Percentiles rank a stretch among this genome's conserved stretches.
Conservation (phyloP, 305 asterid genomes). For the Caryopteris hybrid region DNA sequence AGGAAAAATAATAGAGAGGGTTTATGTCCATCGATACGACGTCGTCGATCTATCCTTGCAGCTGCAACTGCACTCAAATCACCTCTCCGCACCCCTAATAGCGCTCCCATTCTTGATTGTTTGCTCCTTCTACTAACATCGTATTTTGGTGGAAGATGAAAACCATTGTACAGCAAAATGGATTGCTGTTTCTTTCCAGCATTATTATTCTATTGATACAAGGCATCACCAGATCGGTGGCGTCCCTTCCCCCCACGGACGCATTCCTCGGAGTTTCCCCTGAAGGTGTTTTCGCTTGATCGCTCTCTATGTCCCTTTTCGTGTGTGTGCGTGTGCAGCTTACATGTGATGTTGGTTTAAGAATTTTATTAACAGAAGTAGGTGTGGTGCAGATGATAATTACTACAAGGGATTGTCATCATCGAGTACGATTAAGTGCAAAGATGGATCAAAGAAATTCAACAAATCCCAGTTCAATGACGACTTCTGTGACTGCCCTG, state of each 20-base stretch:
- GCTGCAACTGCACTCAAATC: not conserved
- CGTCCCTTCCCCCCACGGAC: constrained; percentile 21
- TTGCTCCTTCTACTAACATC: not conserved
- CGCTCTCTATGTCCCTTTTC: not conserved
- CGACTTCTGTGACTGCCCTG: constrained; percentile 95
- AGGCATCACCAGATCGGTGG: constrained; percentile 33
- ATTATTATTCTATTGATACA: constrained; percentile 21
- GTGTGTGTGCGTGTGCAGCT: too few species aligned
- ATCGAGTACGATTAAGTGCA: constrained; percentile 62
- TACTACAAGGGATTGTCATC: constrained; percentile 53
- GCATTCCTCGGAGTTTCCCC: constrained; percentile 41
- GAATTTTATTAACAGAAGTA: not conserved
- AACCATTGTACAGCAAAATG: constrained; percentile 1
- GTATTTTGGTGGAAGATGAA: constrained; percentile 25
- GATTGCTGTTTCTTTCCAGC: constrained; percentile 29
- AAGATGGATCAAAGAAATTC: constrained; percentile 75
- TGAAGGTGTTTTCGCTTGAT: constrained; percentile 29
- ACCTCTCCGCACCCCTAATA: not conserved
- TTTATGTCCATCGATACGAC: constrained; percentile 3
- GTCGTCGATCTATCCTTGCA: constrained; percentile 11
- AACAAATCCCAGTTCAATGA: constrained; percentile 74
- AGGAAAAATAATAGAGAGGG: not conserved
- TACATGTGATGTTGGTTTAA: not conserved
- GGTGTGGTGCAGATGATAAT: constrained; percentile 57
- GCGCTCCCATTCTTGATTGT: not conserved